Conservation (phyloP, 768 basidiomycete genomes). For the Dacryopinax primogenitus region DNA sequence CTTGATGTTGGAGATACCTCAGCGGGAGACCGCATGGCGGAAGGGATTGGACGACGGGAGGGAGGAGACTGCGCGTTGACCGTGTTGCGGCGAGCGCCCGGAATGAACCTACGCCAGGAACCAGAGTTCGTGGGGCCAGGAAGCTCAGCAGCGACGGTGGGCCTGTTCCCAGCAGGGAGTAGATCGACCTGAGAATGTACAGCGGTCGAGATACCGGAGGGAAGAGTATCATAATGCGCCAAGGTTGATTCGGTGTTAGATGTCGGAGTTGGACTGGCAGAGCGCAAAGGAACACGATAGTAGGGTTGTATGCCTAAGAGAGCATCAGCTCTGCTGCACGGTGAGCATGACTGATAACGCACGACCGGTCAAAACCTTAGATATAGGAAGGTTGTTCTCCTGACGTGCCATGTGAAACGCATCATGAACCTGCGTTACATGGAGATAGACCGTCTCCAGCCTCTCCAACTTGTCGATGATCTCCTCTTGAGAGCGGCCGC, state of each 20-base stretch:
- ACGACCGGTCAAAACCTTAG: neutral
- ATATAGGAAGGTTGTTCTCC: conserved; percentile 2
- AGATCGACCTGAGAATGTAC: conserved; percentile 4
- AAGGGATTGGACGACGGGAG: neutral
- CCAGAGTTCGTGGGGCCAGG: neutral
- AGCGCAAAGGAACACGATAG: neutral
- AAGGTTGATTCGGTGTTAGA: neutral
- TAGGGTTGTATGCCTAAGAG: neutral
- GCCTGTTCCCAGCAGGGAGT: neutral
- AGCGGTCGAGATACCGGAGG: neutral
- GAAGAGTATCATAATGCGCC: neutral
- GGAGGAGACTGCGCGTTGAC: neutral
- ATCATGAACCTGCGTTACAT: neutral
- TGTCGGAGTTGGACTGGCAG: neutral
- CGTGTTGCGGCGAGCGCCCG: neutral
- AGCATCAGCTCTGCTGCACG: neutral
- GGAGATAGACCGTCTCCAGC: neutral
- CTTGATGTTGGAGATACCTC: neutral
- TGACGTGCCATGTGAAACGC: neutral
- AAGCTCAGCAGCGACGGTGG: neutral
- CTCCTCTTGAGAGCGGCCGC: neutral
- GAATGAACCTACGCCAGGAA: neutral
- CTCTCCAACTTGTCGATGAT: neutral
- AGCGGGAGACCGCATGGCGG: neutral
- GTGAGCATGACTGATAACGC: neutral